phyloP scores from a whole-genome alignment of 192 early-diverging fungal species.

The Backusella circina region DNA sequence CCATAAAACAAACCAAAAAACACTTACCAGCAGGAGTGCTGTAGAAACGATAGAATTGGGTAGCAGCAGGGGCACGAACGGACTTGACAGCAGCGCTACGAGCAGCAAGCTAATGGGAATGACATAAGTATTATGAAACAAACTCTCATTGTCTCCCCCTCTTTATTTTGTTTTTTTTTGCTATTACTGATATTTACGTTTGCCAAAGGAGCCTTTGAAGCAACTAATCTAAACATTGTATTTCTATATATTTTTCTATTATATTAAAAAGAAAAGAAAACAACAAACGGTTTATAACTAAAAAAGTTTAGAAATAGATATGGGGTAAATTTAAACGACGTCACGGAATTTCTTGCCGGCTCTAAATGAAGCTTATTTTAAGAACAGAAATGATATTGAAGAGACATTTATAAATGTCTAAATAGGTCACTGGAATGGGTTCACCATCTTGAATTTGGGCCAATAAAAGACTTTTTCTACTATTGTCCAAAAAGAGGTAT shows the following conservation, averaged over 20 bases:
- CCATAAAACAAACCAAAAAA: neutral
- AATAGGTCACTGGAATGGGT: neutral
- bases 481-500: too few species aligned
- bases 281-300: slow-evolving; percentile 1
- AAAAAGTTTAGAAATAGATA: neutral
- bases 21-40: slow-evolving; percentile 32
- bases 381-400: neutral
- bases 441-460: neutral
- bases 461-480: neutral
- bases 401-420: neutral
- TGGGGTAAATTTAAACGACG: slow-evolving; percentile 4
- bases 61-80: slow-evolving; percentile 26
- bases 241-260: neutral
- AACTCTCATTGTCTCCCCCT: too few species aligned
- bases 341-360: neutral
- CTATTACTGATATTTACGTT: slow-evolving; percentile 15
- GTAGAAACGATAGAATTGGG: slow-evolving; percentile 36
- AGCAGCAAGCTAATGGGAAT: slow-evolving; percentile 26
- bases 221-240: slow-evolving; percentile 32
- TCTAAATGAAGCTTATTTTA: slow-evolving; percentile 1
- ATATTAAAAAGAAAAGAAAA: slow-evolving; percentile 13
- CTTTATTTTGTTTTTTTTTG: neutral
- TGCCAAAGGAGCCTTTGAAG: slow-evolving; percentile 31
- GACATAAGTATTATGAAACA: neutral
- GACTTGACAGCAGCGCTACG: slow-evolving; percentile 27